Evolutionary conservation across 2,329 filamentous ascomycete genomes (phyloP).

Genomic region (Cladosporium phlei): DNA sequence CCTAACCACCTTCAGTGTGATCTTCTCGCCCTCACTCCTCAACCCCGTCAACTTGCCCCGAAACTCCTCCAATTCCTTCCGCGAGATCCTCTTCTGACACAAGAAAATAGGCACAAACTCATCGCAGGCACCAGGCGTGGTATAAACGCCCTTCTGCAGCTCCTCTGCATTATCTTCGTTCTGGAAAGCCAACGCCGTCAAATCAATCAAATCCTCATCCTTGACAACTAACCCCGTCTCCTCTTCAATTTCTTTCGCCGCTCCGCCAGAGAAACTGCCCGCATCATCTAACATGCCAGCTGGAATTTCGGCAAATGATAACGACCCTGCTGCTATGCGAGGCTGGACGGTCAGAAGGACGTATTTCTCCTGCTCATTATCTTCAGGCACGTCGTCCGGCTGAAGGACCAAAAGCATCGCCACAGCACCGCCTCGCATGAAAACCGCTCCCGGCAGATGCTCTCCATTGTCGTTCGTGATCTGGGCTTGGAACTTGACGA

Average conservation of each 20-base stretch:
- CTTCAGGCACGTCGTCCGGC: conserved; percentile 43
- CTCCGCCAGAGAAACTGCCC: conserved; percentile 50
- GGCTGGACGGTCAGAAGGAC: conserved; percentile 55
- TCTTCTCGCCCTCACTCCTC: conserved; percentile 53
- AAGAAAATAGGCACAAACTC: conserved; percentile 56
- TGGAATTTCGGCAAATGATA: conserved; percentile 53
- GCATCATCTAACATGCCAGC: conserved; percentile 57
- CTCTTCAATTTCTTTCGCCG: conserved; percentile 54
- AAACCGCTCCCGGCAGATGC: conserved; percentile 52
- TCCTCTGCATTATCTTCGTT: conserved; percentile 27
- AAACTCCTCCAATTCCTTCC: conserved; percentile 45
- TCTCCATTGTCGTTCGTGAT: conserved; percentile 50
- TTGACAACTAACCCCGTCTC: conserved; percentile 52
- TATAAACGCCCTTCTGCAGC: conserved; percentile 49
- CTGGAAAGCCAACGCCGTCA: conserved; percentile 48
- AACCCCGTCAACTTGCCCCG: conserved; percentile 52
- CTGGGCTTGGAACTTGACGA: conserved; percentile 52
- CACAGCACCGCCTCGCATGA: conserved; percentile 55
- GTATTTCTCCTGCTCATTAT: conserved; percentile 43
- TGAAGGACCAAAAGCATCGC: conserved; percentile 55
- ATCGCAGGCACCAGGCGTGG: conserved; percentile 53
- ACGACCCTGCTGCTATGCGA: conserved; percentile 51
- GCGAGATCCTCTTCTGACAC: conserved; percentile 49
- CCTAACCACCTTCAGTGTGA: conserved; percentile 52
- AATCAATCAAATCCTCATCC: conserved; percentile 48